These are phyloP conservation scores for Lepidium aucheri DNA, from an alignment of 345 rosid species.

Conservation along the genomic window DNA sequence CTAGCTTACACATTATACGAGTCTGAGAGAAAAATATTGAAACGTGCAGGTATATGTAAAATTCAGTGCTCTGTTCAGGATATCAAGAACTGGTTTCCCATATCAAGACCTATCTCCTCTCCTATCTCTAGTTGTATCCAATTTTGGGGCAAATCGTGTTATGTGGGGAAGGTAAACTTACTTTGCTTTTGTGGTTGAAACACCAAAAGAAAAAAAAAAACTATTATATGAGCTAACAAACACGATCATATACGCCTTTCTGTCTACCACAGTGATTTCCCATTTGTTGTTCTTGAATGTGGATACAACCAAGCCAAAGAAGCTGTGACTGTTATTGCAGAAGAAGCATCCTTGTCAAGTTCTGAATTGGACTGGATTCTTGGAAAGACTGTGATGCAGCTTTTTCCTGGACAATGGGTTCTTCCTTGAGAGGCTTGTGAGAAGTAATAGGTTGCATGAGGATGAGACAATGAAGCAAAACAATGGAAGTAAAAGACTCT, in stretches of 20 bases:
- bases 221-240: background rate
- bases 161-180: conserved; percentile 86
- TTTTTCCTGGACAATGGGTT: conserved; percentile 57
- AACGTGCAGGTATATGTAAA: conserved; percentile 63
- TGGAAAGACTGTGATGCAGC: conserved; percentile 60
- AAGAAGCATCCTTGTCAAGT: conserved; percentile 43
- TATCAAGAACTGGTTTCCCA: conserved; percentile 63
- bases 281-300: conserved; percentile 74
- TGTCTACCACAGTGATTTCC: conserved; percentile 61
- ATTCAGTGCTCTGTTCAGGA: conserved; percentile 80
- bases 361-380: conserved; percentile 67
- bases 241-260: background rate
- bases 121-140: conserved; percentile 52
- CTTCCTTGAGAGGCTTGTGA: conserved; percentile 21
- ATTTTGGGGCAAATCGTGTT: conserved; percentile 63
- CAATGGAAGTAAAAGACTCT: background rate
- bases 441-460: background rate
- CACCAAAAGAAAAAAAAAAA: background rate
- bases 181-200: background rate
- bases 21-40: conserved; percentile 8
- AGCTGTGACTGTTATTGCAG: conserved; percentile 43
- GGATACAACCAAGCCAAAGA: conserved; percentile 74
- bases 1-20: background rate
- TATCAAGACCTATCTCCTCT: conserved; percentile 49
- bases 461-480: background rate